These are phyloP conservation scores for Escallonia rubra DNA, from an alignment of 129 eudicot species.

Conservation along the genomic window DNA sequence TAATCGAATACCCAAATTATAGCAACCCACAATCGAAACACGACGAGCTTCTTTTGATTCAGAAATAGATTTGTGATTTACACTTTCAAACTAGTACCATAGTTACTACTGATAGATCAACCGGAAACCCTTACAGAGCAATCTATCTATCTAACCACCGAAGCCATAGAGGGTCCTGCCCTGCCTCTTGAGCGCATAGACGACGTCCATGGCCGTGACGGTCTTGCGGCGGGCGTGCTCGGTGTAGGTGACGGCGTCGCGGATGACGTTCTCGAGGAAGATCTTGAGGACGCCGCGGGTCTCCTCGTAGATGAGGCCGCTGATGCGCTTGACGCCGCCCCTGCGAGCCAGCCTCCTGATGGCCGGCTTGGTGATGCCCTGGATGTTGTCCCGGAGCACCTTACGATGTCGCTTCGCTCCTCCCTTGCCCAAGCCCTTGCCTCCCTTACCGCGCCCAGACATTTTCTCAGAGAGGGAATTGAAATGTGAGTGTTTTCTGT, in stretches of 20 bases:
- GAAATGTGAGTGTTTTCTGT: too few species aligned
- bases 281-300: conserved; percentile 10
- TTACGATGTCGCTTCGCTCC: conserved; percentile 4
- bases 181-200: conserved; percentile 10
- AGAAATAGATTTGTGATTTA: too few species aligned
- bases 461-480: not conserved
- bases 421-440: conserved; percentile 3
- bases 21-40: too few species aligned
- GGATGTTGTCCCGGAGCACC: conserved; percentile 5
- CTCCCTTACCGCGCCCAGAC: conserved; percentile 5
- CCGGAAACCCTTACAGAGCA: too few species aligned
- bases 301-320: conserved; percentile 4
- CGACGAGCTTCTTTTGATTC: too few species aligned
- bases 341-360: conserved; percentile 1
- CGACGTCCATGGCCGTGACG: conserved; percentile 7
- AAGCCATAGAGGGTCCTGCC: conserved; percentile 9
- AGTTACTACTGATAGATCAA: too few species aligned
- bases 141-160: not conserved
- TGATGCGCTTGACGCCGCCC: conserved; percentile 4
- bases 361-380: conserved; percentile 2
- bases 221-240: conserved; percentile 13
- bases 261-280: conserved; percentile 4
- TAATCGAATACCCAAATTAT: too few species aligned
- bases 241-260: conserved; percentile 3
- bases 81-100: too few species aligned